Base-by-base conservation (phyloP, 2,329 filamentous ascomycete genomes). In the Phaeophleospora eucalypticola region DNA sequence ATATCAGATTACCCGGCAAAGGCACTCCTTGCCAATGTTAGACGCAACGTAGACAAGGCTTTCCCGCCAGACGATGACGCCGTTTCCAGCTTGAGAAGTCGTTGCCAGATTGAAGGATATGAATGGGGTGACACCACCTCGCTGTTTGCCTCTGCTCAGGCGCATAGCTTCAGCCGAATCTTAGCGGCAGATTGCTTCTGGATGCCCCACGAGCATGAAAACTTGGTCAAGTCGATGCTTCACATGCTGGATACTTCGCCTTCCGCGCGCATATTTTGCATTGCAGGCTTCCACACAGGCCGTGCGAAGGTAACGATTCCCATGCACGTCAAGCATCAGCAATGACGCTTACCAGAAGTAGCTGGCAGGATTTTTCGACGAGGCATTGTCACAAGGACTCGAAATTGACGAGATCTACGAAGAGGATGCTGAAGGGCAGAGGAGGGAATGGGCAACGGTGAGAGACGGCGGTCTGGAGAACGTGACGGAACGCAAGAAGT, bases 121-220 rank as follows among this genome's bases (percentile, higher is more conserved):
- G 67, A 72, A 32, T 88, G 85, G 84, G 83, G 84, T 4, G 74
- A 76, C 15, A 61, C 79, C 1, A 58, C 65, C 12, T 65, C 68
- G 14, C 35, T 63, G 19, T 72, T 79, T 40, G 67, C 72, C 10
- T 18, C 36, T 4, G 41, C 56, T 1, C 54, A 69, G 41, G 66
- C 66, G 10, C 67, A 68, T 7, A 47, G 54, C 1, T 87, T 82
- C 60, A 80, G 80, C 37, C 76, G 82, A 47, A 71, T 89, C 34
- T 67, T 87, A n/a, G 81, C 81, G 0, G 82, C 83, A 52, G 84
- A 89, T 66, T 87, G 84, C 59, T 74, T 86, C 46, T 89, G 85
- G 84, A 87, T 88, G 82, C 78, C 80, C 1, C 77, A 76, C 71
- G 78, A 88, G 70, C 86, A 89, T 65, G 73, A 67, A n/a, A 84